Evolutionary conservation across 2,329 filamentous ascomycete species (phyloP).

Genomic region (Rhynchosporium agropyri): DNA sequence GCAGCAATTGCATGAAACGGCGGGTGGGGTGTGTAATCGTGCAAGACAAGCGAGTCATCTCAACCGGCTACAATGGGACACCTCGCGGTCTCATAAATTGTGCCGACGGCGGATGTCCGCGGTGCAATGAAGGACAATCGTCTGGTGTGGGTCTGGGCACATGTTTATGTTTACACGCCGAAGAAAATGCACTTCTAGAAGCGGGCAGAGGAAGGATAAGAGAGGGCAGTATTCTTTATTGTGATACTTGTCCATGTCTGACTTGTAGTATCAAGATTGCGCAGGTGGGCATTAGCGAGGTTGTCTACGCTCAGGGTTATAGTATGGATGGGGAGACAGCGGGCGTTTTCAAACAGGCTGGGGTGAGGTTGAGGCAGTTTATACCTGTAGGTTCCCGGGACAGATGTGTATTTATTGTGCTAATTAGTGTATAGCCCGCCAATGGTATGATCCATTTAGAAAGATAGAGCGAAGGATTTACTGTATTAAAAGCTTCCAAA

Average conservation of each 20-base stretch:
- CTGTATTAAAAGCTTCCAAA: not conserved
- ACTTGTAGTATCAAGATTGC: conserved; percentile 99
- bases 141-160: conserved; percentile 77
- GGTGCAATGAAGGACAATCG: conserved; percentile 78
- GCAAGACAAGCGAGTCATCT: conserved; percentile 81
- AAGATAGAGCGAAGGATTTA: conserved; percentile 36
- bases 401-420: conserved; percentile 17
- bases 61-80: conserved; percentile 98
- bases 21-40: conserved; percentile 94
- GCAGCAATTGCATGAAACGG: conserved; percentile 98
- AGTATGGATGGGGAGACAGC: conserved; percentile 90
- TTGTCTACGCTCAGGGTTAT: conserved; percentile 92
- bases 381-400: conserved; percentile 64
- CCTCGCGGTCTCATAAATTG: conserved; percentile 87
- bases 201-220: conserved; percentile 88
- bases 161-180: conserved; percentile 95
- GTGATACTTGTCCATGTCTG: conserved; percentile 93
- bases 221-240: conserved; percentile 83
- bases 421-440: conserved; percentile 52
- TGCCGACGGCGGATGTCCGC: conserved; percentile 83
- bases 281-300: conserved; percentile 93
- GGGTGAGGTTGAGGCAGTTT: conserved; percentile 85
- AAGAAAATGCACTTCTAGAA: conserved; percentile 95
- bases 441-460: conserved; percentile 67
- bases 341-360: conserved; percentile 78